These are phyloP conservation scores for Ramaria sp. DNA, from an alignment of 768 basidiomycete genomes.

Conservation along the genomic window DNA sequence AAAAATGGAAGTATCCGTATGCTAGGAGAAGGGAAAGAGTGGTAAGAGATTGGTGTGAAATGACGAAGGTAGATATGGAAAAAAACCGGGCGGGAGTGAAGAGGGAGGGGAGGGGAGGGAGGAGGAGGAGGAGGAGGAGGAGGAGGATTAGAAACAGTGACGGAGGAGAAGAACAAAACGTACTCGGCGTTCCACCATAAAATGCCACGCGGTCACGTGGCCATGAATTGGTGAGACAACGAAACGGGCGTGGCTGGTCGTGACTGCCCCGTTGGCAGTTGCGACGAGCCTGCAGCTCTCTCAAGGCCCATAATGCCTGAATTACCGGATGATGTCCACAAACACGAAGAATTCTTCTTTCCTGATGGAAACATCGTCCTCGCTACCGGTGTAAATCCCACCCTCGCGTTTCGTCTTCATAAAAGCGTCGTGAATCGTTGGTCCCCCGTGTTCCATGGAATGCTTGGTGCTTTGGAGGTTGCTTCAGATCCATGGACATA, in stretches of 20 bases:
- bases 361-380: background rate
- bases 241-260: background rate
- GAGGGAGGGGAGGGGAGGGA: background rate
- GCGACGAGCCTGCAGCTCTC: too few relatives aligned
- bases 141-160: too few relatives aligned
- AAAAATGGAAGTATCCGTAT: background rate
- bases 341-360: slow-evolving; percentile 1
- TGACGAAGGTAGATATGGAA: background rate
- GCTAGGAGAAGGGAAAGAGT: background rate
- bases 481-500: background rate
- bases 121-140: background rate
- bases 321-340: background rate
- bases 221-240: background rate
- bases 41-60: background rate
- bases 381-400: background rate
- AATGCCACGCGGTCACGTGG: background rate
- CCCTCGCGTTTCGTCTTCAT: background rate
- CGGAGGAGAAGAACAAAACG: slow-evolving; percentile 13
- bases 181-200: background rate
- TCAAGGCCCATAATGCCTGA: background rate
- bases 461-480: background rate
- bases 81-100: background rate
- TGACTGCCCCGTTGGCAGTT: background rate
- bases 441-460: background rate
- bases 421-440: background rate